Conservation (phyloP, 495 filamentous ascomycete genomes). For the Aspergillus ostianus region DNA sequence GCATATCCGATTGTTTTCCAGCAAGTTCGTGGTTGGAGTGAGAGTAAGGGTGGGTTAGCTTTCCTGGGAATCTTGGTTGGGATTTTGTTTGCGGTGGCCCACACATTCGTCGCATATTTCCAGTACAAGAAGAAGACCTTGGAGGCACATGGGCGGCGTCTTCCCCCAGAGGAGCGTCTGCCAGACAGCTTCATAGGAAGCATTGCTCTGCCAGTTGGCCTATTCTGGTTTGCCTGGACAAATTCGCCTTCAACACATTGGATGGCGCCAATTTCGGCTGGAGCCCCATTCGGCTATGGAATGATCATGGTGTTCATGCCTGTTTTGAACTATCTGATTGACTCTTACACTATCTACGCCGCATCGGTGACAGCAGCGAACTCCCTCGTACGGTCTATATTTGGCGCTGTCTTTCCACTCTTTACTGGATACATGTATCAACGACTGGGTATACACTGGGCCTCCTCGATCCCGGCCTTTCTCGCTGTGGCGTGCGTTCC, state of each 20-base stretch:
- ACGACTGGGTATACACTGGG: not conserved
- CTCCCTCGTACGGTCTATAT: not conserved
- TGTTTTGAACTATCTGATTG: not conserved
- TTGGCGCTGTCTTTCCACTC: not conserved
- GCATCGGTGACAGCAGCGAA: not conserved
- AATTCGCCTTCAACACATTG: not conserved
- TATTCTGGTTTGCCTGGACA: constrained; percentile 3
- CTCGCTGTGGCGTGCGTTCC: not conserved
- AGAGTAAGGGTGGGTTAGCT: constrained; percentile 1
- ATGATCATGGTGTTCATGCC: not conserved
- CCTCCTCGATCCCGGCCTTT: constrained; percentile 1
- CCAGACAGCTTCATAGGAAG: constrained; percentile 12
- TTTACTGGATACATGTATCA: not conserved
- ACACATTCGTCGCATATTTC: constrained; percentile 22
- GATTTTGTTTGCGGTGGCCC: constrained; percentile 54
- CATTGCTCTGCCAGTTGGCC: not conserved
- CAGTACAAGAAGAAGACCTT: constrained; percentile 17
- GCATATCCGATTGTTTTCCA: constrained; percentile 58
- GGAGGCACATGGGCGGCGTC: not conserved
- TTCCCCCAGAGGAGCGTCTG: constrained; percentile 24
- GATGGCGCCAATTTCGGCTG: not conserved
- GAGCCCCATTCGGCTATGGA: not conserved
- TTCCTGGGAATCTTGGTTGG: constrained; percentile 10
- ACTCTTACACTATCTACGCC: not conserved
- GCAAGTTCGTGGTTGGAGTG: constrained; percentile 39